These are phyloP conservation scores for Malassezia dermatis DNA, from an alignment of 1,284 basidiomycete genomes.

Conservation along the genomic window DNA sequence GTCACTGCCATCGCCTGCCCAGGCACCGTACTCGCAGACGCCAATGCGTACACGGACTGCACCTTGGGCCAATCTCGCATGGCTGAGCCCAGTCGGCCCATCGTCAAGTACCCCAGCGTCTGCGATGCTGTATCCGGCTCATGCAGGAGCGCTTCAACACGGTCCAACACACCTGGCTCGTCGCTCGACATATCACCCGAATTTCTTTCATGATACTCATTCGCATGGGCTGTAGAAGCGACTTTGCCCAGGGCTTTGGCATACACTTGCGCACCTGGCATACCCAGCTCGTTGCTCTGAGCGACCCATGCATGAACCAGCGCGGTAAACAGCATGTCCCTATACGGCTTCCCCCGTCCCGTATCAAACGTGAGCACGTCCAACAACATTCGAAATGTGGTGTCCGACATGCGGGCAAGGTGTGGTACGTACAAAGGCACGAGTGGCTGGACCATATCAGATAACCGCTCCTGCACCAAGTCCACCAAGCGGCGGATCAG, in stretches of 20 bases:
- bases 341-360: too few relatives aligned
- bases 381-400: neutral
- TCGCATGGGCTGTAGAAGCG: too few relatives aligned
- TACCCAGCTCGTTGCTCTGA: neutral
- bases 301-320: conserved; percentile 4
- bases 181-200: too few relatives aligned
- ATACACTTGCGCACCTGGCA: conserved; percentile 44
- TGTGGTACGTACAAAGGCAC: neutral
- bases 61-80: conserved; percentile 27
- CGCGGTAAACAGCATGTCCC: neutral
- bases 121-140: conserved; percentile 16
- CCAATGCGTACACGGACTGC: conserved; percentile 19
- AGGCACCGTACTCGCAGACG: conserved; percentile 23
- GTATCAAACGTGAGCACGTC: neutral
- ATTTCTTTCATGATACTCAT: too few relatives aligned
- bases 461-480: neutral
- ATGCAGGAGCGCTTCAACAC: conserved; percentile 2
- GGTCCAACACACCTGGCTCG: neutral
- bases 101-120: conserved; percentile 25
- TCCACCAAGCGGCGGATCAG: too few relatives aligned
- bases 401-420: neutral
- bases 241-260: conserved; percentile 35
- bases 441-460: neutral
- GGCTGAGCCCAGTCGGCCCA: conserved; percentile 34
- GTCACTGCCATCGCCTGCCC: conserved; percentile 52